Base-by-base conservation (phyloP, 306 rosid genomes). In the Lagenaria siceraria region DNA sequence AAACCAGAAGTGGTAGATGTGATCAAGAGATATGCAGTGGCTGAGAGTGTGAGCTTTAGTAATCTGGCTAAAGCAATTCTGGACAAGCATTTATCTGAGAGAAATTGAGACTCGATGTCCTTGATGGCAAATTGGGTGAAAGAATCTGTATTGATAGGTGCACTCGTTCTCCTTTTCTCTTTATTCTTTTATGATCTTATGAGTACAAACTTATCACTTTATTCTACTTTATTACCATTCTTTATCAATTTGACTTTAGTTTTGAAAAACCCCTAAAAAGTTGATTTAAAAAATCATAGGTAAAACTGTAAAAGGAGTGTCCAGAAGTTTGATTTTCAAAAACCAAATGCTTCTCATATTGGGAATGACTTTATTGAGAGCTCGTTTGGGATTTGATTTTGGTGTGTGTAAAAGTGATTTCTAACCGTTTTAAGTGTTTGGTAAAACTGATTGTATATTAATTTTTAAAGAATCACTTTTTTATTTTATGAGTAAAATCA, bases 1-100 rank as follows among this genome's bases (percentile, higher is more conserved):
- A 94, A 89, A 84, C 90, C 95, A n/a, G 98, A 89, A 87, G 95
- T 94, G 74, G 63, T 94, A 35, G 92, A 90, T 76, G 62, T 89
- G 76, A 91, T 90, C 81, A 81, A 85, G 87, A 85, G 95, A 82
- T 94, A 91, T 78, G 98, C 98, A 56, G 90, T 83, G 6, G 91
- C 93, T 14, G 95, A 84, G 22, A 87, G 86, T 80, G 88, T 79
- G 79, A 87, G 87, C 88, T 94, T 94, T 81, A 91, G 97, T 78
- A 92, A 94, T 80, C 78, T 91, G 33, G 98, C 96, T 62, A 90
- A 84, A 85, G 92, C 95, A 58, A 86, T 94, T 89, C 40, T 94
- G 82, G 92, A 83, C 75, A 91, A 87, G 79, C 97, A 90, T 82
- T 38, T 83, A 63, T 64, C 84, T 13, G 76, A 71, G 62, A 83